Conservation (phyloP, 257 asterid species). For the Gentiana dahurica region DNA sequence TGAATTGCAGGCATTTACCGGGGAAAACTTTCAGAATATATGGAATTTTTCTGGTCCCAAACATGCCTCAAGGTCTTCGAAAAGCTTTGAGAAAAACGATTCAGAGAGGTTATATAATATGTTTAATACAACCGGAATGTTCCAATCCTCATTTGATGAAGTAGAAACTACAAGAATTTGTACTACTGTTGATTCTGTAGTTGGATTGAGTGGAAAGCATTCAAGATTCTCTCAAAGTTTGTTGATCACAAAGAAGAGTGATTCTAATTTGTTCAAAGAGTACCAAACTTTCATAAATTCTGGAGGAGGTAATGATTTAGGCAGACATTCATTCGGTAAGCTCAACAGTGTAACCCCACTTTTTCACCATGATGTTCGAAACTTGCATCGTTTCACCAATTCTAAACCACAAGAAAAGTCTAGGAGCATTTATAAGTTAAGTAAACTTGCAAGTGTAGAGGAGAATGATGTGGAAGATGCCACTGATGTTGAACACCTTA, state of each 20-base stretch:
- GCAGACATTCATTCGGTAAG: conserved; percentile 13
- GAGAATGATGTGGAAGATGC: neutral
- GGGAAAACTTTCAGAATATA: conserved; percentile 16
- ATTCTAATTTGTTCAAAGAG: conserved; percentile 22
- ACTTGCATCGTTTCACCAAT: conserved; percentile 27
- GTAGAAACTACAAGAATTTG: conserved; percentile 39
- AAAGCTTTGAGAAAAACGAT: conserved; percentile 6
- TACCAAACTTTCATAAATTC: conserved; percentile 16
- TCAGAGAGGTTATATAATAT: conserved; percentile 9
- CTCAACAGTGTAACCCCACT: conserved; percentile 17
- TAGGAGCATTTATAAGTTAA: conserved; percentile 8
- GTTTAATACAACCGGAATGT: conserved; percentile 19
- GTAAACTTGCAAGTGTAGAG: neutral
- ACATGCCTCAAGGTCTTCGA: conserved; percentile 8
- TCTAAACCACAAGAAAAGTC: conserved; percentile 26
- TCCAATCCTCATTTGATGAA: conserved; percentile 24
- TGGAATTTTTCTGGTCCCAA: conserved; percentile 14
- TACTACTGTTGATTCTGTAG: conserved; percentile 31
- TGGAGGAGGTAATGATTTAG: conserved; percentile 13
- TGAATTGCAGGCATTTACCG: conserved; percentile 1
- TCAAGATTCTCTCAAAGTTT: conserved; percentile 44
- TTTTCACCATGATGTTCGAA: conserved; percentile 27
- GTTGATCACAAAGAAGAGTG: conserved; percentile 30
- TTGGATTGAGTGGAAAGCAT: conserved; percentile 15
- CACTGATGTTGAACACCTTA: neutral